Evolutionary conservation across 1,284 basidiomycete genomes (phyloP), one percentile per base, ranked within the genome.

Genomic region (Tremellales sp.): DNA sequence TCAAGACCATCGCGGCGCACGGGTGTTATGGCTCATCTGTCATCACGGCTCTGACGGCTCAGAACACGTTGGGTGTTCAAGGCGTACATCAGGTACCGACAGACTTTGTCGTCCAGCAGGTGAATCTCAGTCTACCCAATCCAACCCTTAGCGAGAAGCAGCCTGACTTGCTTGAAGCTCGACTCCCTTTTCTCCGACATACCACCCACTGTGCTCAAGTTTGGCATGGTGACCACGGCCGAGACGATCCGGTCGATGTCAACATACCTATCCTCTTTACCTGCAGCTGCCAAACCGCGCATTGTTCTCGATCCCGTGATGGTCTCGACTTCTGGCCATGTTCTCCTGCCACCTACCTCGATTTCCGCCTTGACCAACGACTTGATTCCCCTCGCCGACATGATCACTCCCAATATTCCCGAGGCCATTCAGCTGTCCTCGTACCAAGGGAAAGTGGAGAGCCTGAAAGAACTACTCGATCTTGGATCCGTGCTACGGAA

Each of bases 261-360:
- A n/a, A 21, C 51, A 3, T 56, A 61, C 32, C 57, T 75, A 33
- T 37, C 53, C 14, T 13, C 48, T 0, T 40, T 61, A 8, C 55
- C 53, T 18, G 33, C 14, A 45, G 51, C 10, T 34, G 37, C 12
- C 25, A 38, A 12, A 45, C 81, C 80, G 0, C 78, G 79, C 9
- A 72, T 90, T 14, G 80, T 93, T 22, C 81, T 87, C 53, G 90
- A 94, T 66, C 92, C 93, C 0, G 92, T 97, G 19, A 93, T 86
- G 70, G 87, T 97, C 1, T 91, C 89, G 2, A 95, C 92, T 0
- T 92, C 89, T 0, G 91, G 92, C 2, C 87, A 93, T 58, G 80
- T 78, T 7, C 77, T 97, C 0, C 77, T 97, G 3, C 76, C 83
- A 3, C 70, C 79, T 5, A 78, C 81, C 9, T 88, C 90, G 0